Evolutionary conservation across 352 stramenopile species (phyloP), one percentile per base, ranked within the genome.

Genomic region (Globisporangium echinulatum): DNA sequence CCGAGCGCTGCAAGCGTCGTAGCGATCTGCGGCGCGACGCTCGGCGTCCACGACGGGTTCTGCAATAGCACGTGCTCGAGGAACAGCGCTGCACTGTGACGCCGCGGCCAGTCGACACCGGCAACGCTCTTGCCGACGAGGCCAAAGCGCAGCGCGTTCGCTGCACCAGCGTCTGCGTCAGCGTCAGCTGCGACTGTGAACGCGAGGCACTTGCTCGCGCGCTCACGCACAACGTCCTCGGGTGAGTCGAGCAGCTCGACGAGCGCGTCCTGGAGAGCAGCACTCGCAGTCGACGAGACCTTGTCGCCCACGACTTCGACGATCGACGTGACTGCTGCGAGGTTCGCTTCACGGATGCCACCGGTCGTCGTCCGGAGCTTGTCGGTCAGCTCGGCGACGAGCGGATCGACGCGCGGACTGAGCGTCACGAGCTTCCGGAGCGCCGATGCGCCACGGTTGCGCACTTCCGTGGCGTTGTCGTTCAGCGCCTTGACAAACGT

Each of bases 401-500:
- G 76, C 48, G 96, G 94, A 60, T 99, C 97, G 39, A 99, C 91
- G 48, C 96, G 87, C 54, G 92, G 96, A 46, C 93, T 97, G 9
- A 99, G 67, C 53, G 86, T 87, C 67, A 99, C 97, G 8, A 99
- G 79, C 36, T 98, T 84, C 36, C 82, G 91, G 37, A 99, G 82
- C 44, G 95, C 96, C 37, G 82, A 87, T 1, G 95, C 96, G 44
- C 95, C 96, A 67, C 91, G 86, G 15, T 82, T 64, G 44, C 96
- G 86, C 15, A 99, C 97, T 56, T 97, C 87, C 39, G 90, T 88
- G 10, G 82, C 94, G n/a, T 88, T 85, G 78, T 99, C 97, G 64
- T 97, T 97, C n/a, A 99, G 74, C 43, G 96, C 95, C 79, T 99
- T 99, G 49, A 99, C 92, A 67, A 99, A 99, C 4, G 97, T 99